A percentile compares a stretch with the other conserved stretches of the same genome.
phyloP scores from a whole-genome alignment of 176 grass and related monocot genomes.

The Hordeum marinum region DNA sequence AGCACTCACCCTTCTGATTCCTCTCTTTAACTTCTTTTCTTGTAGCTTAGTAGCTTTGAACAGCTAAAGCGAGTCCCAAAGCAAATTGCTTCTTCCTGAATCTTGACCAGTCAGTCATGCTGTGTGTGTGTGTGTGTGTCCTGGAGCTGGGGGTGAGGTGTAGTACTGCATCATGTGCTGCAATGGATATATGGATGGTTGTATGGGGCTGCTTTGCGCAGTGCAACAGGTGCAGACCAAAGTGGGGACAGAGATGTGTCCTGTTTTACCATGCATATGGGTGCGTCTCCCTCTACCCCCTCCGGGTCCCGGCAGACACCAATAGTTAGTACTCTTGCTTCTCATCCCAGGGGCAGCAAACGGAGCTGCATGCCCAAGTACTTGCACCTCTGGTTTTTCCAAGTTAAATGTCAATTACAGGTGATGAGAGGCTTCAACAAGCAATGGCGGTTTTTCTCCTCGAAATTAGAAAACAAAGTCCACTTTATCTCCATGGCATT shows the following conservation, averaged over 20 bases:
- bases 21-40: constrained; percentile 64
- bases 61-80: constrained; percentile 50
- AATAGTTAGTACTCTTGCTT: constrained; percentile 7
- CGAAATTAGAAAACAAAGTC: no score
- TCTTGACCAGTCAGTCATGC: constrained; percentile 32
- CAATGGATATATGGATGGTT: neutral
- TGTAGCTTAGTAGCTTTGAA: constrained; percentile 36
- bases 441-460: no score
- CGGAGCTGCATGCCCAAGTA: neutral
- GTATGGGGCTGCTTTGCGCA: constrained; percentile 26
- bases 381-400: neutral
- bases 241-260: constrained; percentile 32
- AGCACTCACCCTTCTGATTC: constrained; percentile 8
- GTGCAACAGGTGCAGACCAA: constrained; percentile 33
- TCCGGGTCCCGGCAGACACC: constrained; percentile 8
- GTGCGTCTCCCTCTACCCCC: neutral
- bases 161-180: neutral
- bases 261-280: constrained; percentile 14
- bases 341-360: neutral
- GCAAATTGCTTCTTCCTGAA: constrained; percentile 41
- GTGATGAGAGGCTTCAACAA: no score
- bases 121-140: neutral
- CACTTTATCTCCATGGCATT: no score
- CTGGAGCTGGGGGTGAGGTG: constrained; percentile 10
- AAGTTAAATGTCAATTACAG: no score